These are phyloP conservation scores for Filobasidium uniguttulatum DNA, from an alignment of 1,284 basidiomycete species.

Conservation along the genomic window DNA sequence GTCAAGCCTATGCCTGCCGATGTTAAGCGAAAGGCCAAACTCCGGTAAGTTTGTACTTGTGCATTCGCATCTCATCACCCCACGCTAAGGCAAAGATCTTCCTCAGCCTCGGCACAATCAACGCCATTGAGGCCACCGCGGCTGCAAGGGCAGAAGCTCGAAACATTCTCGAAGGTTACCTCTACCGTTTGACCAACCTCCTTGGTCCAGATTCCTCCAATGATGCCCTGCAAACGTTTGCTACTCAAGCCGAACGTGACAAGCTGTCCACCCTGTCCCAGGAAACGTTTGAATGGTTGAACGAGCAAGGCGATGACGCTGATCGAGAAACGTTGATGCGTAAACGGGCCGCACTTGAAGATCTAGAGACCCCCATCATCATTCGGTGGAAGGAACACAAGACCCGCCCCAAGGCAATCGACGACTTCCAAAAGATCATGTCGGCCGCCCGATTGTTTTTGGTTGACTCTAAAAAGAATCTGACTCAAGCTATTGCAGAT, in stretches of 20 bases:
- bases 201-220: slow-evolving; percentile 49
- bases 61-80: neutral
- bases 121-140: slow-evolving; percentile 63
- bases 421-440: slow-evolving; percentile 54
- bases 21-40: slow-evolving; percentile 56
- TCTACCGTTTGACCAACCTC: slow-evolving; percentile 79
- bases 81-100: too few relatives aligned
- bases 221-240: slow-evolving; percentile 65
- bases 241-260: slow-evolving; percentile 55
- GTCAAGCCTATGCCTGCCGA: slow-evolving; percentile 56
- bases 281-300: slow-evolving; percentile 66
- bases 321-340: slow-evolving; percentile 56
- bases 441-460: slow-evolving; percentile 57
- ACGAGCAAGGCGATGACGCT: slow-evolving; percentile 72
- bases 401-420: slow-evolving; percentile 47
- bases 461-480: slow-evolving; percentile 53
- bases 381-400: slow-evolving; percentile 75
- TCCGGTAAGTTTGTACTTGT: slow-evolving; percentile 41
- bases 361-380: slow-evolving; percentile 65
- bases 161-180: slow-evolving; percentile 80
- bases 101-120: slow-evolving; percentile 61
- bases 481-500: slow-evolving; percentile 44
- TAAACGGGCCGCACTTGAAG: slow-evolving; percentile 61
- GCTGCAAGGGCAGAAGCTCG: slow-evolving; percentile 72
- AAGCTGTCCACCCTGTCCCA: slow-evolving; percentile 52